Evolutionary conservation across 2,329 filamentous ascomycete species (phyloP), one percentile per base, ranked within the genome.

Genomic region (Alternaria consortialis): DNA sequence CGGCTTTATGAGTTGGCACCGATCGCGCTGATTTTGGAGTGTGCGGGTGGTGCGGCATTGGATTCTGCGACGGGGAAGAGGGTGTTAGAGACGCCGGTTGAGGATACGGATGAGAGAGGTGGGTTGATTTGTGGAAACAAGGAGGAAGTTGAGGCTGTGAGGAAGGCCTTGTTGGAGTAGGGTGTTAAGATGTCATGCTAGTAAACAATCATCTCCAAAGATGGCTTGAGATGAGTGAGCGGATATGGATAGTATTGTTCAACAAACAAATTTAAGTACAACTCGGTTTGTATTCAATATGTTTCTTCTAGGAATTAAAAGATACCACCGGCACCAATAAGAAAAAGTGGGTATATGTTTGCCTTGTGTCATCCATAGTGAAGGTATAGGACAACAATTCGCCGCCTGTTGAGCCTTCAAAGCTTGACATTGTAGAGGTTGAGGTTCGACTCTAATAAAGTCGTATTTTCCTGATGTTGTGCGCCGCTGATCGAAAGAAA

Each of bases 11-110:
- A 90, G 75, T 69, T 90, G 20, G 83, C 81, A 47, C 87, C 87
- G 1, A 74, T 90, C n/a, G 87, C 87, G 0, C 74, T 90, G 27
- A 74, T 89, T 2, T 65, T 89, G 1, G 87, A 89, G 74, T 88
- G 86, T 60, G 86, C 85, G 0, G 87, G 87, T 0, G 87, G 87
- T 0, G 74, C 68, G 52, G 87, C 87, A 0, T 70, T 88, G 0
- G 85, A 88, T 62, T 81, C 85, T 0, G 72, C 59, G 3, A 66
- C 63, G n/a, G 75, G 75, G 5, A 57, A 59, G 11, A 46, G 59
- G 9, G 66, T 77, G 3, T 17, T 77, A 15, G 68, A 65, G 46
- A 66, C 50, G 51, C 17, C 46, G 1, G 63, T 77, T 12, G 32
- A 42, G 9, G 67, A 75, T 60, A 72, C 72, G 17, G 75, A 77